A percentile compares a stretch with the other conserved stretches of the same genome.
Conservation (phyloP, 139 green algal genomes). For the Mesotaenium endlicherianum region DNA sequence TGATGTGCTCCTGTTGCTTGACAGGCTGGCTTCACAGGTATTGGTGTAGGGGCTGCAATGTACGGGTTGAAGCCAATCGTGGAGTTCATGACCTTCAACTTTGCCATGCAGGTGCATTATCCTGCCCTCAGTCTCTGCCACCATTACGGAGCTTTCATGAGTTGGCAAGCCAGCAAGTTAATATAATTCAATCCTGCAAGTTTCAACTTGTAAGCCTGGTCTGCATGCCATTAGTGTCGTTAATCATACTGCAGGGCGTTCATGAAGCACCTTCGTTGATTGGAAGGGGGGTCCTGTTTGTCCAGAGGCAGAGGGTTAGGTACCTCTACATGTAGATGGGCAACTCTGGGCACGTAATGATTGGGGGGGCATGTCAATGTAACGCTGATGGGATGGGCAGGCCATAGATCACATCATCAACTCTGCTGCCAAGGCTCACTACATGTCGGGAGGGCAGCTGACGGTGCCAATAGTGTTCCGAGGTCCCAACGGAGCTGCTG, state of each 20-base stretch:
- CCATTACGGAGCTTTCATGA: no score
- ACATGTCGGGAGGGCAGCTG: constrained; percentile 97
- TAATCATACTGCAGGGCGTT: no score
- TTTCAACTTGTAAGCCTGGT: no score
- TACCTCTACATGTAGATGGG: no score
- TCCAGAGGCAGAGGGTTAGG: no score
- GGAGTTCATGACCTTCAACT: constrained; percentile 99
- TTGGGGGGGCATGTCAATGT: no score
- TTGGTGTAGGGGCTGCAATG: constrained; percentile 90
- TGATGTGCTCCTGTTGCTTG: not conserved
- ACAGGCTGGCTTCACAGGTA: constrained; percentile 91
- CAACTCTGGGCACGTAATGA: no score
- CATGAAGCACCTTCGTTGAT: not conserved
- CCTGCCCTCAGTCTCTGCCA: not conserved
- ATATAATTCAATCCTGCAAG: no score
- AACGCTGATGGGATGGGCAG: constrained; percentile 17
- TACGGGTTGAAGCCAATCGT: constrained; percentile 86
- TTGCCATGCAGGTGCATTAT: constrained; percentile 79
- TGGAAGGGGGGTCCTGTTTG: not conserved
- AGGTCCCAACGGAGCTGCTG: constrained; percentile 93
- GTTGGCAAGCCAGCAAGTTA: no score
- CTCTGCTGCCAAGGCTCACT: constrained; percentile 94
- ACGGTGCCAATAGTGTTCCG: constrained; percentile 94
- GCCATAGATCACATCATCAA: constrained; percentile 99
- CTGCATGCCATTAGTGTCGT: no score